Conservation (phyloP, 495 filamentous ascomycete genomes). For the Lophiostoma macrostomum region DNA sequence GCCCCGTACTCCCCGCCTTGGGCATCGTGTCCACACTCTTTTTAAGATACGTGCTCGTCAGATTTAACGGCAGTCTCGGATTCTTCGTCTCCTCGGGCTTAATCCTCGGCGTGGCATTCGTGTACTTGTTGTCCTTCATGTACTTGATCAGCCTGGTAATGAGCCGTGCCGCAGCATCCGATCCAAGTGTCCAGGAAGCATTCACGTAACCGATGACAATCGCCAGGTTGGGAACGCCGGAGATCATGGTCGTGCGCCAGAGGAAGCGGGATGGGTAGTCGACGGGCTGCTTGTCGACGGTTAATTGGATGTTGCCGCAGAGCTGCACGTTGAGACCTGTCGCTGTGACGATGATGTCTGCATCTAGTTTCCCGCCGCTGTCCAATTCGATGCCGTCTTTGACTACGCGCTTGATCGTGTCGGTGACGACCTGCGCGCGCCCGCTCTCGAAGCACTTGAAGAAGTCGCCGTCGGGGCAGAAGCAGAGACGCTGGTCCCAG, state of each 20-base stretch:
- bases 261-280: slow-evolving; percentile 48
- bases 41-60: slow-evolving; percentile 54
- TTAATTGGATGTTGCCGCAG: slow-evolving; percentile 49
- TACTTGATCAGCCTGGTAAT: slow-evolving; percentile 47
- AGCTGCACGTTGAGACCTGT: slow-evolving; percentile 64
- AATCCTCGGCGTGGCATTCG: slow-evolving; percentile 36
- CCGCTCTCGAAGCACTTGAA: slow-evolving; percentile 58
- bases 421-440: slow-evolving; percentile 63
- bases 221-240: slow-evolving; percentile 57
- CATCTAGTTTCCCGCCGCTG: slow-evolving; percentile 53
- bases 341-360: slow-evolving; percentile 73
- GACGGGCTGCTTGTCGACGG: slow-evolving; percentile 55
- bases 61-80: slow-evolving; percentile 43
- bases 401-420: slow-evolving; percentile 62
- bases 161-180: slow-evolving; percentile 52
- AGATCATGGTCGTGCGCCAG: slow-evolving; percentile 60
- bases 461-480: slow-evolving; percentile 71
- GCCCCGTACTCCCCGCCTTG: slow-evolving; percentile 47
- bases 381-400: slow-evolving; percentile 56
- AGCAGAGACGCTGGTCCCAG: slow-evolving; percentile 72
- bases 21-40: slow-evolving; percentile 44
- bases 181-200: slow-evolving; percentile 58
- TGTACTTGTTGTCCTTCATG: slow-evolving; percentile 43
- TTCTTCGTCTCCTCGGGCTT: slow-evolving; percentile 35
- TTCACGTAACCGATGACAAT: slow-evolving; percentile 59